phyloP scores from a whole-genome alignment of 2,329 filamentous ascomycete genomes.

The Claviceps quebecensis region DNA sequence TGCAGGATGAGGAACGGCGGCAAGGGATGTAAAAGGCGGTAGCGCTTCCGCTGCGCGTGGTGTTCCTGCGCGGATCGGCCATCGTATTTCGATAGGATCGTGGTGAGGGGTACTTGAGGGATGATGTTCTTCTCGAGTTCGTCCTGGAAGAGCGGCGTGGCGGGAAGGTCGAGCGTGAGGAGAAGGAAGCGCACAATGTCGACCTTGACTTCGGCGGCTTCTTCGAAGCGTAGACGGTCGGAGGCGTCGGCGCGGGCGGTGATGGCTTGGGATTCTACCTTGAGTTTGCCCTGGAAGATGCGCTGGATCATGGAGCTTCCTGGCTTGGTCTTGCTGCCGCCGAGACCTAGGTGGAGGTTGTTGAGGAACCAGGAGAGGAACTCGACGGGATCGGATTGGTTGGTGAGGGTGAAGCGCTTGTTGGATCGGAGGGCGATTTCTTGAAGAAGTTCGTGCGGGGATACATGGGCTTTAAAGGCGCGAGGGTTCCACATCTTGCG shows the following conservation, averaged over 20 bases:
- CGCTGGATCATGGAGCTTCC: constrained; percentile 77
- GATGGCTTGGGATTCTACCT: constrained; percentile 87
- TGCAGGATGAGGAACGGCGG: constrained; percentile 88
- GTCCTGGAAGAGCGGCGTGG: constrained; percentile 90
- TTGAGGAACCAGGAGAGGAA: constrained; percentile 98
- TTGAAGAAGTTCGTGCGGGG: constrained; percentile 90
- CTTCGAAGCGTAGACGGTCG: constrained; percentile 84
- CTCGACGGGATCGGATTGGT: constrained; percentile 89
- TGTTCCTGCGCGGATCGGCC: constrained; percentile 78
- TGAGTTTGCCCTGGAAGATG: constrained; percentile 84
- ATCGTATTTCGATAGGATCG: constrained; percentile 84
- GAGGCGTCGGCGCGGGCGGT: constrained; percentile 78
- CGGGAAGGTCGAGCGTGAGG: constrained; percentile 81
- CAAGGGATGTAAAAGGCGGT: constrained; percentile 77
- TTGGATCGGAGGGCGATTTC: constrained; percentile 82
- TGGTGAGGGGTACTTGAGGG: constrained; percentile 72
- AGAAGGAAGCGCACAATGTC: constrained; percentile 74
- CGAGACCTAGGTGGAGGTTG: constrained; percentile 80
- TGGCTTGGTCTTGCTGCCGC: constrained; percentile 77
- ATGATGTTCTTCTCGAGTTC: constrained; percentile 93
- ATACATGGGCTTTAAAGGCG: constrained; percentile 93
- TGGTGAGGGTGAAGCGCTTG: constrained; percentile 81
- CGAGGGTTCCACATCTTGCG: constrained; percentile 97
- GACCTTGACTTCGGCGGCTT: constrained; percentile 67
- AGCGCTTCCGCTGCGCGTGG: constrained; percentile 74